Evolutionary conservation across 768 basidiomycete species (phyloP), one percentile per base, ranked within the genome.

Genomic region (Rhodosporidiobolus sp.): DNA sequence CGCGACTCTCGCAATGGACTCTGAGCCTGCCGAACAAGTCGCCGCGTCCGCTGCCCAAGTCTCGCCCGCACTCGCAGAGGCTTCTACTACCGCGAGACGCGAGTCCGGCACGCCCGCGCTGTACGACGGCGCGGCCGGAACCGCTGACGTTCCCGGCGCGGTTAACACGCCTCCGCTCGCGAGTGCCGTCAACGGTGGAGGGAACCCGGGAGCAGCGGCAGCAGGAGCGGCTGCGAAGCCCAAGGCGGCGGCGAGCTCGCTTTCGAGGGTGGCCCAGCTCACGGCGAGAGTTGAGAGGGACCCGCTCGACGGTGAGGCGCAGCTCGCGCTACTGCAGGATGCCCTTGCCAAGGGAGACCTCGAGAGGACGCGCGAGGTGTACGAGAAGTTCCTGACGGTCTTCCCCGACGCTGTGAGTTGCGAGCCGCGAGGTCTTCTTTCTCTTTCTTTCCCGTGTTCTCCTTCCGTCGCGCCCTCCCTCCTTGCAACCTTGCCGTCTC

Each of bases 341-440:
- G 89, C 91, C 48, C 89, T 94, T 82, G 83, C 85, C 68, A 87
- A 86, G 48, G 88, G 87, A 73, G 90, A 95, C 78, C 85, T 92
- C 75, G 86, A 88, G 63, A 88, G 88, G 80, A 88, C 94, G 75
- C 87, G 91, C 72, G 85, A 87, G 56, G 87, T 90, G 24, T 97
- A 91, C 81, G 90, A 92, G 78, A 88, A 86, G 53, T 83, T 97
- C 74, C 85, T 95, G 67, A 86, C 88, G 78, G 87, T 87, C 63
- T 95, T 91, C 81, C 94, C 95, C 28, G 95, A 95, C 81, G 92
- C 90, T 77, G 94, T 97, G 83, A 84, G 90, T 87, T 74, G 38
- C 30, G 6, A 46, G 58, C 30, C 9, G 58, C 58, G 34, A 43
- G 3, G 22, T 10, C 5, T 10, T 49, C 46, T 34, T 11, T 7